These are phyloP conservation scores for Arachis hypogaea DNA, from an alignment of 306 rosid genomes.

Conservation along the genomic window DNA sequence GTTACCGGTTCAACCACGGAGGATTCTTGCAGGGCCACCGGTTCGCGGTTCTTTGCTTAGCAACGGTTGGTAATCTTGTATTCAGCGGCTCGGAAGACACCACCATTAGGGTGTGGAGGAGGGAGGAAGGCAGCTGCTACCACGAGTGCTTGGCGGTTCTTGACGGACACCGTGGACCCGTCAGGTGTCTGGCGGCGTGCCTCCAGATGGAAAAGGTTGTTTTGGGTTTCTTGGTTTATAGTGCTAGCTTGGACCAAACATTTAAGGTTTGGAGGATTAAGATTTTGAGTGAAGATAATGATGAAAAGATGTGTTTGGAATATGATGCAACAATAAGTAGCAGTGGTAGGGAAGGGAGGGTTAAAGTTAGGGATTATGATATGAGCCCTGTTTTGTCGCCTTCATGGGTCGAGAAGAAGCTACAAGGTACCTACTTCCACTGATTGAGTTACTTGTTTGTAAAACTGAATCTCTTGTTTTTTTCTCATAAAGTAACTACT, in stretches of 20 bases:
- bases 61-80: constrained; percentile 63
- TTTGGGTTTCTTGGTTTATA: constrained; percentile 62
- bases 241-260: constrained; percentile 72
- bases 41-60: constrained; percentile 64
- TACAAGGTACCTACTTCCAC: constrained; percentile 45
- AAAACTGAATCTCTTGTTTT: too few relatives aligned
- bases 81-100: constrained; percentile 87
- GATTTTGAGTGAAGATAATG: constrained; percentile 57
- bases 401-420: constrained; percentile 74
- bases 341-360: constrained; percentile 24
- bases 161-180: constrained; percentile 86
- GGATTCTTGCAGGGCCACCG: constrained; percentile 76
- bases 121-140: constrained; percentile 64
- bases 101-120: constrained; percentile 69
- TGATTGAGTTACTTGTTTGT: neutral
- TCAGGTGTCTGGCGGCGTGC: constrained; percentile 68
- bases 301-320: constrained; percentile 45
- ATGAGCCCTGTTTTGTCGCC: constrained; percentile 70
- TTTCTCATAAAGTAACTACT: too few relatives aligned
- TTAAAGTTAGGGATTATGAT: constrained; percentile 39
- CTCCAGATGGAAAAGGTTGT: constrained; percentile 66
- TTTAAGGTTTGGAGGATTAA: constrained; percentile 78
- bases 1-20: constrained; percentile 70
- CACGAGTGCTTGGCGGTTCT: constrained; percentile 74
- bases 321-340: neutral